Percentiles rank a stretch among this genome's conserved stretches.
Evolutionary conservation across 2,329 filamentous ascomycete genomes (phyloP).

Genomic region (Apiospora phragmitis): DNA sequence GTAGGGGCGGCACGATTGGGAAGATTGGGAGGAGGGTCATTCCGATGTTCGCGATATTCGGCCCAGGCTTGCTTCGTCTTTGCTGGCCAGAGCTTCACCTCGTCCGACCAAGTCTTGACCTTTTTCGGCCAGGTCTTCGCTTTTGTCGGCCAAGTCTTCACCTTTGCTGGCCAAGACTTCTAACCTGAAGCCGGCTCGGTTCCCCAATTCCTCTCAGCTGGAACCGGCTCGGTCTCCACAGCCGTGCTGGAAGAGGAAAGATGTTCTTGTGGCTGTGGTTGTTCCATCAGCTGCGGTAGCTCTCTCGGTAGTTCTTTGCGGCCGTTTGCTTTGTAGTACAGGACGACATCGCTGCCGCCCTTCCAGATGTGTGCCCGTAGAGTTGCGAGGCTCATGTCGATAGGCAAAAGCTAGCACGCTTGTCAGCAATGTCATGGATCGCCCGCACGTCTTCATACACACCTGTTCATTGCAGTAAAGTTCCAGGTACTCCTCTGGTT

Average conservation of each 20-base stretch:
- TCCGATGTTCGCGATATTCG: too few relatives aligned
- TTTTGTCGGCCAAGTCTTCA: background rate
- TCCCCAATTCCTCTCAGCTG: background rate
- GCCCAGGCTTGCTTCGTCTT: background rate
- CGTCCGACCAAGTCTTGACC: background rate
- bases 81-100: too few relatives aligned
- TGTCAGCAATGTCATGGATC: constrained; percentile 17
- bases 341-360: constrained; percentile 85
- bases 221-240: background rate
- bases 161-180: background rate
- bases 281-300: constrained; percentile 21
- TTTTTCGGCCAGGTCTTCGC: background rate
- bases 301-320: constrained; percentile 60
- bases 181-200: background rate
- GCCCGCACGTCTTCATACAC: constrained; percentile 33
- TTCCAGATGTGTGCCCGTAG: constrained; percentile 93
- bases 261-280: background rate
- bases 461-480: constrained; percentile 93
- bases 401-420: constrained; percentile 60
- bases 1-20: too few relatives aligned
- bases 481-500: constrained; percentile 91
- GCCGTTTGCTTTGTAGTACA: constrained; percentile 93
- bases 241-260: background rate
- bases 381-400: constrained; percentile 90
- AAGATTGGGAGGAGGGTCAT: too few relatives aligned